Evolutionary conservation across 2,329 filamentous ascomycete genomes (phyloP).

Genomic region (Corinectria fuckeliana): DNA sequence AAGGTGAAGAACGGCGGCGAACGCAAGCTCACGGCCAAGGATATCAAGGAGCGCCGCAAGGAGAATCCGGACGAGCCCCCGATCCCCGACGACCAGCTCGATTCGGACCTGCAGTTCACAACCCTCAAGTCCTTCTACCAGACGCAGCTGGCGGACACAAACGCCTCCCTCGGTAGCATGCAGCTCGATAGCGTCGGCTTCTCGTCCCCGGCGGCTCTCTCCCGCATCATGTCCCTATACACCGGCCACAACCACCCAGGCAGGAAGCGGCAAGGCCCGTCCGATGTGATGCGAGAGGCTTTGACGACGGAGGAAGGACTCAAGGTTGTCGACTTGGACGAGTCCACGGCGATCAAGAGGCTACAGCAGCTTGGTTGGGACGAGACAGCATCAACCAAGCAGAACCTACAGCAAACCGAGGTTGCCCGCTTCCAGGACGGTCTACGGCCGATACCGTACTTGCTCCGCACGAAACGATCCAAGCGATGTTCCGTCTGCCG

Average conservation of each 20-base stretch:
- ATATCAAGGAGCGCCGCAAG: slow-evolving; percentile 59
- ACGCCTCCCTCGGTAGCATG: slow-evolving; percentile 58
- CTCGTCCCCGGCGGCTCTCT: slow-evolving; percentile 79
- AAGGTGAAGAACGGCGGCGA: slow-evolving; percentile 70
- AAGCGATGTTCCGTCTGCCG: slow-evolving; percentile 93
- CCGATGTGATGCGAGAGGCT: slow-evolving; percentile 82
- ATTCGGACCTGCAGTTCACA: slow-evolving; percentile 74
- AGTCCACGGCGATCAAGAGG: slow-evolving; percentile 65
- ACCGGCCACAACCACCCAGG: slow-evolving; percentile 67
- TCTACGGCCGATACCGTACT: slow-evolving; percentile 80
- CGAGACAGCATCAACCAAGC: slow-evolving; percentile 60
- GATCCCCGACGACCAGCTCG: slow-evolving; percentile 55
- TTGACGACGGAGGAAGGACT: slow-evolving; percentile 74
- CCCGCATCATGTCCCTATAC: slow-evolving; percentile 91
- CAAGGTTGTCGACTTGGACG: slow-evolving; percentile 65
- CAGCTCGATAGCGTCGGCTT: slow-evolving; percentile 56
- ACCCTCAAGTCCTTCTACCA: slow-evolving; percentile 83
- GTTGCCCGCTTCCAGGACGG: slow-evolving; percentile 72
- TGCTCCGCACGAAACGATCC: slow-evolving; percentile 88
- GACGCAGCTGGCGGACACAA: slow-evolving; percentile 72
- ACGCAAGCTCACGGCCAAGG: slow-evolving; percentile 56
- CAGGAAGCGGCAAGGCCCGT: slow-evolving; percentile 71
- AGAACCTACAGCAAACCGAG: slow-evolving; percentile 57
- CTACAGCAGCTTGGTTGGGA: slow-evolving; percentile 68
- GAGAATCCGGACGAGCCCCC: slow-evolving; percentile 49